Conservation (phyloP, 2,329 filamentous ascomycete species). For the Fusarium sp. region DNA sequence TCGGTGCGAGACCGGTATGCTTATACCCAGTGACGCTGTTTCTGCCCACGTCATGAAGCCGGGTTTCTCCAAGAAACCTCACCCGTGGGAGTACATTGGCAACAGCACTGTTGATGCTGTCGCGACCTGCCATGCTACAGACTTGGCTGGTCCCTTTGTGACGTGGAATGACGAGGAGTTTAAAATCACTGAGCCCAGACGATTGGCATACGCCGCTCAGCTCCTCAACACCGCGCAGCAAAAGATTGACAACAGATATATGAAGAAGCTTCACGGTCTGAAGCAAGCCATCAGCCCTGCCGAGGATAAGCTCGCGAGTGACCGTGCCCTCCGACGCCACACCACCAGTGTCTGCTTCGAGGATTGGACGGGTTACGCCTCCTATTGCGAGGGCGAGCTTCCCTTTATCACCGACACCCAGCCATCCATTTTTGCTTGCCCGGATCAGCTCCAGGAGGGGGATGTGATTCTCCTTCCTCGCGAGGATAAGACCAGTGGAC, state of each 20-base stretch:
- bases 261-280: conserved; percentile 24
- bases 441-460: conserved; percentile 24
- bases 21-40: not conserved
- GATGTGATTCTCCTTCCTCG: conserved; percentile 35
- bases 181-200: not conserved
- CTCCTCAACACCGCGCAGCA: conserved; percentile 4
- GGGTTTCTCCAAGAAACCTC: not conserved
- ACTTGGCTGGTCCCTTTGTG: conserved; percentile 5
- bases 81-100: conserved; percentile 17
- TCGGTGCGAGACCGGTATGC: not conserved
- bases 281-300: conserved; percentile 15
- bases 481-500: not conserved
- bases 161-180: not conserved
- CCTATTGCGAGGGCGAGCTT: not conserved
- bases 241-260: conserved; percentile 1
- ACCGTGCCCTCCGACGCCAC: conserved; percentile 16
- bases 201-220: conserved; percentile 2
- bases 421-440: conserved; percentile 25
- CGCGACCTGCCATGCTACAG: not conserved
- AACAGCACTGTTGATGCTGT: conserved; percentile 29
- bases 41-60: conserved; percentile 18
- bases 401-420: conserved; percentile 3
- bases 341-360: conserved; percentile 29
- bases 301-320: conserved; percentile 14
- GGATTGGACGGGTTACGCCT: conserved; percentile 32